Base-by-base conservation (phyloP, 2,329 filamentous ascomycete genomes). In the Torrubiella hemipterigena region DNA sequence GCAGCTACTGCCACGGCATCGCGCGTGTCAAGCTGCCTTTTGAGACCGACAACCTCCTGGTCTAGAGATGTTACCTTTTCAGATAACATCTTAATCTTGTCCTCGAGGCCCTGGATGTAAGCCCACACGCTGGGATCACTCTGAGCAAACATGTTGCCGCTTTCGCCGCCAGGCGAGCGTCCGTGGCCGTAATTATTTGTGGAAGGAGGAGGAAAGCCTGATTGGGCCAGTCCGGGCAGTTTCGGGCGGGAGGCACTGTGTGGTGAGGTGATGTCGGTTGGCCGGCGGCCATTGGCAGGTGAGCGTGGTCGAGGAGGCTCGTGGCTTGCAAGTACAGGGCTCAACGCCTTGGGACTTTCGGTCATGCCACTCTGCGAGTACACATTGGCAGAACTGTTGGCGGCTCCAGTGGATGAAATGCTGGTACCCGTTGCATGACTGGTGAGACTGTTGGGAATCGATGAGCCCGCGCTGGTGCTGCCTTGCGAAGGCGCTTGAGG, bases 321-420 rank as follows among this genome's bases (percentile, higher is more conserved):
- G 30, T 78, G 63, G 14, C 65, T 49, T 49, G 66, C 44, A 17
- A 55, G 63, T 13, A 67, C 67, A n/a, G 81, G 80, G 37, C 78
- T 86, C 24, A 93, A 63, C 4, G 86, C 80, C 49, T 87, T 93
- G 0, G 86, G 85, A 42, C 83, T 93, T 54, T 94, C 85, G 4
- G 81, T 91, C 61, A 93, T 81, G 36, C 62, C 69, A 32, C 72
- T 69, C 40, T 85, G 77, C 7, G 75, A 69, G 49, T 84, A 93
- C 41, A 86, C 69, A 13, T 68, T 69, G 28, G 62, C 61, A 36
- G 60, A 64, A 27, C 59, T 59, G 25, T 58, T 55, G 31, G 56
- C 57, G 17, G 66, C 49, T 7, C 66, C 59, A 31, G 65, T 43
- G 11, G 65, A 66, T 4, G 65, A 63, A 20, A 67, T 55, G 44